Evolutionary conservation across 2,329 filamentous ascomycete genomes (phyloP), one percentile per base, ranked within the genome.

Genomic region (Ceratocystis lukuohia): DNA sequence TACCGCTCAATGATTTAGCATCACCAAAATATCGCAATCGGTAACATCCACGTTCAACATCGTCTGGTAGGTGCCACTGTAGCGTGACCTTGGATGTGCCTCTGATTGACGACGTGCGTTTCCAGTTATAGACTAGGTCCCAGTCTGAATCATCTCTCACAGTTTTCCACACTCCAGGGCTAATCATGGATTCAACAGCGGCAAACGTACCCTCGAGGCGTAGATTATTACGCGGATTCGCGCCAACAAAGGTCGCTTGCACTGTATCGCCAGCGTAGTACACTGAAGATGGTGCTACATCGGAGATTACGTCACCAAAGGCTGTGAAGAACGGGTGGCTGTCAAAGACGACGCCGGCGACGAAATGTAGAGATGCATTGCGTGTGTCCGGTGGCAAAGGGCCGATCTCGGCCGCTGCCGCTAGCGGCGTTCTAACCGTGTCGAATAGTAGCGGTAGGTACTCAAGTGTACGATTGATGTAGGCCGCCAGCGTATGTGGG

Each of bases 161-260:
- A 50, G 78, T 79, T 6, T 74, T 76, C 93, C 93, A 96, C 0
- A 64, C 66, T 7, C 37, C 15, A 5, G 22, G 10, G 2, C 71
- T 71, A 44, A 80, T 73, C 61, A 83, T 79, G 72, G 79, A 79
- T 77, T 96, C 91, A 0, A 96, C 82, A 0, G 88, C 84, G 0
- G 87, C 87, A 74, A 85, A 96, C 0, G 91, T 96, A 2, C 80
- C 81, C 71, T 89, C 92, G 1, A 90, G 83, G 1, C 85, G 83
- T 37, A 96, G 82, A 70, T 96, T 88, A 74, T 96, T 96, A 37
- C 93, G 83, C 17, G 93, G 93, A 72, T 96, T 96, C 0, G 92
- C 92, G 17, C 87, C 93, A 1, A 93, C 83, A 74, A 96, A 96
- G 0, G 80, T 85, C 0, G 82, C 87, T 17, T 77, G 81, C 62